Conservation (phyloP, 106 monocot species). For the Acorus gramineus region DNA sequence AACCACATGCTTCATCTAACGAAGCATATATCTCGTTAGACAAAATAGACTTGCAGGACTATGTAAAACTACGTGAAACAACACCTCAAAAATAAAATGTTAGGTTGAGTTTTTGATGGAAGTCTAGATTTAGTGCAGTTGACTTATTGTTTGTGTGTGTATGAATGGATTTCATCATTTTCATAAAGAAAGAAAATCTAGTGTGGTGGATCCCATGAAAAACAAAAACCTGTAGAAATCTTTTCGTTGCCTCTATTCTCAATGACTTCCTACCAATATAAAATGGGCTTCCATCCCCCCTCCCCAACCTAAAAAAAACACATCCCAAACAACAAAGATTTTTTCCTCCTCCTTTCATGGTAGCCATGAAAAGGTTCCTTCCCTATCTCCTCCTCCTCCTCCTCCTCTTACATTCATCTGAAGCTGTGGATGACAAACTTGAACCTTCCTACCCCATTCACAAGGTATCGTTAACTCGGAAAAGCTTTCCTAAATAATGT, state of each 20-base stretch:
- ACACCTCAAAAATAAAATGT: no score
- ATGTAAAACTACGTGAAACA: no score
- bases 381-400: constrained; percentile 7
- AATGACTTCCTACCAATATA: constrained; percentile 2
- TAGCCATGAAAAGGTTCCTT: constrained; percentile 9
- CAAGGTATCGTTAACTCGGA: constrained; percentile 1
- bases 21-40: no score
- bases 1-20: no score
- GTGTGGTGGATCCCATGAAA: no score
- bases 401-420: background rate
- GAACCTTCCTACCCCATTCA: constrained; percentile 3
- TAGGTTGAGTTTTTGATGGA: no score
- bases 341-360: no score
- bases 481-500: no score
- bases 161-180: constrained; percentile 9
- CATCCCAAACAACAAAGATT: background rate
- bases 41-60: no score
- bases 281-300: background rate
- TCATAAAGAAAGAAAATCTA: constrained; percentile 6
- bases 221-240: no score
- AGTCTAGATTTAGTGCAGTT: constrained; percentile 5
- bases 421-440: background rate
- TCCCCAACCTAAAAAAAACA: background rate
- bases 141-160: constrained; percentile 8
- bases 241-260: background rate